A percentile compares a stretch with the other conserved stretches of the same genome.
Conservation (phyloP, 2,329 filamentous ascomycete genomes). For the Colletotrichum gloeosporioides region DNA sequence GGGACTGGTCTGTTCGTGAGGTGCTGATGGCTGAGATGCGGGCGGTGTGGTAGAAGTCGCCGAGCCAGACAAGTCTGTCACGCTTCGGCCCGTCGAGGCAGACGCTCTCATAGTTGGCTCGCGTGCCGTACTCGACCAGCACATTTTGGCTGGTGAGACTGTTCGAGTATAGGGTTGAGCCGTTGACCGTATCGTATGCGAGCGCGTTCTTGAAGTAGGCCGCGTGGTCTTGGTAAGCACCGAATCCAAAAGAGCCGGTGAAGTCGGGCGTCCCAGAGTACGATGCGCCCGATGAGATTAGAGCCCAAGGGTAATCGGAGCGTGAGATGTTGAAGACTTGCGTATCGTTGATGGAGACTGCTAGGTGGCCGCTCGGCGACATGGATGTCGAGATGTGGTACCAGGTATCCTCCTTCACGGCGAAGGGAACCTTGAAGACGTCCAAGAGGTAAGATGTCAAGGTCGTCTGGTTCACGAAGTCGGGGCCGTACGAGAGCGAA, state of each 20-base stretch:
- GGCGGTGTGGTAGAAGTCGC: constrained; percentile 53
- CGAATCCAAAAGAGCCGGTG: constrained; percentile 43
- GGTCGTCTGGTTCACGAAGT: constrained; percentile 40
- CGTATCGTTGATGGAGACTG: constrained; percentile 31
- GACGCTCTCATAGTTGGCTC: constrained; percentile 32
- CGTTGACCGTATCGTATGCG: constrained; percentile 27
- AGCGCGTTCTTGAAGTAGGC: constrained; percentile 39
- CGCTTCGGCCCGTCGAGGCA: constrained; percentile 60
- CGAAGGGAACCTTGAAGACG: constrained; percentile 29
- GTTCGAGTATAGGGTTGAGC: constrained; percentile 35
- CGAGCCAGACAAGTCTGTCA: constrained; percentile 65
- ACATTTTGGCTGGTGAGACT: constrained; percentile 32
- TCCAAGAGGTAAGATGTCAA: constrained; percentile 30
- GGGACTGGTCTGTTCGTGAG: constrained; percentile 35
- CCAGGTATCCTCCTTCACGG: constrained; percentile 38
- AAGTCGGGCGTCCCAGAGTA: not conserved
- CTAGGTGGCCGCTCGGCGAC: constrained; percentile 26
- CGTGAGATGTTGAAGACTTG: constrained; percentile 22
- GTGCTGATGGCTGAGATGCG: constrained; percentile 40
- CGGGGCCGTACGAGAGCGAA: constrained; percentile 36
- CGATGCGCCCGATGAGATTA: not conserved
- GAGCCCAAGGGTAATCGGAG: constrained; percentile 14
- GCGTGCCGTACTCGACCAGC: constrained; percentile 41
- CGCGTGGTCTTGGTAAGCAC: constrained; percentile 43
- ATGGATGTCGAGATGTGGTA: constrained; percentile 40